Conservation (phyloP, 1,284 basidiomycete genomes). For the Sanghuangporus weigelae region DNA sequence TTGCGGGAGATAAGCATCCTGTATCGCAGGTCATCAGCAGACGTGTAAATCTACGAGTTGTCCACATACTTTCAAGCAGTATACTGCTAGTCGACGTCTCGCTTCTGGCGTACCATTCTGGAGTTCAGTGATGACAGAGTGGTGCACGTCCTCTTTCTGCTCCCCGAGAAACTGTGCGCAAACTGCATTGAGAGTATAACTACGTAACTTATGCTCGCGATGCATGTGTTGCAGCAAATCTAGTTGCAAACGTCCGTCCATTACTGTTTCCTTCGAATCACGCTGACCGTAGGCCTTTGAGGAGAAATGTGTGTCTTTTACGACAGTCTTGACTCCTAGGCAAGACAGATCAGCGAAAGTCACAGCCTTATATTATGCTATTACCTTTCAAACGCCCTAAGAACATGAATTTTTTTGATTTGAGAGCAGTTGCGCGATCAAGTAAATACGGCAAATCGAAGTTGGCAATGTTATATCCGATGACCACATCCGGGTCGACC, state of each 20-base stretch:
- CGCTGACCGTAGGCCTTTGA: conserved; percentile 95
- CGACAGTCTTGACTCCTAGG: conserved; percentile 67
- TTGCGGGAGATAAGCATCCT: conserved; percentile 97
- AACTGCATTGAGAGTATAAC: conserved; percentile 93
- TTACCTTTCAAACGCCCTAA: conserved; percentile 76
- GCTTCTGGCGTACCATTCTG: conserved; percentile 94
- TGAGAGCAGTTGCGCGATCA: conserved; percentile 82
- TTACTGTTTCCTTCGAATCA: conserved; percentile 86
- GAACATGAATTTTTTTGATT: conserved; percentile 65
- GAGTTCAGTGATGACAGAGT: conserved; percentile 93
- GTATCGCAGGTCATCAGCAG: not conserved
- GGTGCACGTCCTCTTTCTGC: conserved; percentile 96
- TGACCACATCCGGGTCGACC: conserved; percentile 90
- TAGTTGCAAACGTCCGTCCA: conserved; percentile 89
- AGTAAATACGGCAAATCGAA: conserved; percentile 95
- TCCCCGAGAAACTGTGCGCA: conserved; percentile 95
- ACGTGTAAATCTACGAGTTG: not conserved
- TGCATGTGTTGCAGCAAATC: conserved; percentile 97
- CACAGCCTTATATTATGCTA: conserved; percentile 20
- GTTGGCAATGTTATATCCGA: conserved; percentile 88
- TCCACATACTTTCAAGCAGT: conserved; percentile 81
- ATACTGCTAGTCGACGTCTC: conserved; percentile 84
- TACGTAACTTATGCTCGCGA: conserved; percentile 90
- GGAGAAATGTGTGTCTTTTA: conserved; percentile 91
- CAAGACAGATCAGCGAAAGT: not conserved